These are phyloP conservation scores for Margaritispora aquatica DNA, from an alignment of 495 filamentous ascomycete genomes.

Conservation along the genomic window DNA sequence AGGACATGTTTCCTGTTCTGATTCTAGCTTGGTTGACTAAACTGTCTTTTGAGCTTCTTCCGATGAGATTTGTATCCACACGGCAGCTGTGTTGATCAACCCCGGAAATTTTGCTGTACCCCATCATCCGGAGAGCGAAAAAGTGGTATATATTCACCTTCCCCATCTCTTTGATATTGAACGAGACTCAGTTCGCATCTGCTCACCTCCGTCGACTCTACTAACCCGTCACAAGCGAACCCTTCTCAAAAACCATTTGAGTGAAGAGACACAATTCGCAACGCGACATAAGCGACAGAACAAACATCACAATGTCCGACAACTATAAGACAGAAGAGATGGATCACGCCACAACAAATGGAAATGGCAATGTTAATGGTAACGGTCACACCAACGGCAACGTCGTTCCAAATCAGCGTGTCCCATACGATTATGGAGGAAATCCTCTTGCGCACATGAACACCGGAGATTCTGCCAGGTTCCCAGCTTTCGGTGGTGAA, in stretches of 20 bases:
- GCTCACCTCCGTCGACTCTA: too few relatives aligned
- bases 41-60: not conserved
- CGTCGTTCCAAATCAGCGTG: constrained; percentile 18
- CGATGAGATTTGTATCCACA: constrained; percentile 1
- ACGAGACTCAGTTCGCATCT: too few relatives aligned
- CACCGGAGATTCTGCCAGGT: constrained; percentile 50
- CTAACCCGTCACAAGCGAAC: too few relatives aligned
- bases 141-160: constrained; percentile 13
- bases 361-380: not conserved
- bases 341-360: not conserved
- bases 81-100: not conserved
- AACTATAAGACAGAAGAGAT: constrained; percentile 8
- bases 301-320: constrained; percentile 4
- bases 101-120: constrained; percentile 16
- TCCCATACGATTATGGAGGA: constrained; percentile 44
- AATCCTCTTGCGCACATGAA: constrained; percentile 70
- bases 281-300: too few relatives aligned
- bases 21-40: not conserved
- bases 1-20: not conserved
- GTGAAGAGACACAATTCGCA: not conserved
- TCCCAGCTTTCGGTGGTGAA: constrained; percentile 87
- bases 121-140: constrained; percentile 14
- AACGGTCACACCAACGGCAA: constrained; percentile 23
- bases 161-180: constrained; percentile 2
- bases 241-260: too few relatives aligned